These are phyloP conservation scores for Rehmannia glutinosa DNA, from an alignment of 257 asterid species.

Conservation along the genomic window DNA sequence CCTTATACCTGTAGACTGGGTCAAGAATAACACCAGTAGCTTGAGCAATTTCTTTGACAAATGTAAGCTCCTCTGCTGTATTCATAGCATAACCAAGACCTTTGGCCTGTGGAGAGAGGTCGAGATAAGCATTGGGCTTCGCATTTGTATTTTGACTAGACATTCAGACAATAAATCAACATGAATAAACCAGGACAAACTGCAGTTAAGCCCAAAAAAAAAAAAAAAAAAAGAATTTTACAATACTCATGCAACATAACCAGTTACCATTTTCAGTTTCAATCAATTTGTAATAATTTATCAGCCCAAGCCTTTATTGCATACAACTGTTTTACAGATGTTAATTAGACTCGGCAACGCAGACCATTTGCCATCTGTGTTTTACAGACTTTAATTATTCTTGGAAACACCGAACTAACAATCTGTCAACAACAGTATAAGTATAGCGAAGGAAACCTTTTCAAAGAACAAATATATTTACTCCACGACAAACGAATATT, in stretches of 20 bases:
- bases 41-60: conserved; percentile 79
- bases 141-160: not conserved
- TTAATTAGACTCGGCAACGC: no score
- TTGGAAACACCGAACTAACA: no score
- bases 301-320: no score
- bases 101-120: conserved; percentile 61
- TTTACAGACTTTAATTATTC: no score
- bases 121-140: not conserved
- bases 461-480: not conserved
- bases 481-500: not conserved
- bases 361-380: no score
- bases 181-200: not conserved
- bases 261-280: no score
- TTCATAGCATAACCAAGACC: conserved; percentile 97
- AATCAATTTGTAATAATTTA: no score
- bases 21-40: conserved; percentile 89
- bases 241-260: no score
- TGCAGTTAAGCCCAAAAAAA: not conserved
- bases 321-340: no score
- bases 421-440: no score
- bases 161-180: not conserved
- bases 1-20: conserved; percentile 93
- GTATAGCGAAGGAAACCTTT: not conserved
- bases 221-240: no score
- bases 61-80: conserved; percentile 75